A percentile compares a stretch with the other conserved stretches of the same genome.
These are phyloP conservation scores for Lachancea fermentati DNA, from an alignment of 805 yeast genomes.

Conservation along the genomic window DNA sequence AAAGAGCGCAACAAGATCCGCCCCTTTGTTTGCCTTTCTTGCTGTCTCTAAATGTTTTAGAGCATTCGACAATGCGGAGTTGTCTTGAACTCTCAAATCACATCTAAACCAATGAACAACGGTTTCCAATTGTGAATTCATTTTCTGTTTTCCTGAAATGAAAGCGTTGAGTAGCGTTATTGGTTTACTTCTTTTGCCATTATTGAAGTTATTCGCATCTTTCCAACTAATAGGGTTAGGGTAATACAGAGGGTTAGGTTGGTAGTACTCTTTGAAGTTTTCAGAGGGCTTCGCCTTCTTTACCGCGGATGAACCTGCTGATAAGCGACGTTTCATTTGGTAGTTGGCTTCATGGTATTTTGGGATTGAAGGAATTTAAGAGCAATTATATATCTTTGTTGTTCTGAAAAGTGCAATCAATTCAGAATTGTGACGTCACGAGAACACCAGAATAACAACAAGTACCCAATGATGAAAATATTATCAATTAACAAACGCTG, in stretches of 20 bases:
- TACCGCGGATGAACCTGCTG: conserved; percentile 3
- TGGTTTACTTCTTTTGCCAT: conserved; percentile 16
- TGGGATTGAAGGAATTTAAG: background rate
- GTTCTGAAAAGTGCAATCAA: background rate
- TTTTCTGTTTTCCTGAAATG: conserved; percentile 3
- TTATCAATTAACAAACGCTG: no score
- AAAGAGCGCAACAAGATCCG: conserved; percentile 38
- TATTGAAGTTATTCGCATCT: conserved; percentile 19
- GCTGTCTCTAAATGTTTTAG: conserved; percentile 28
- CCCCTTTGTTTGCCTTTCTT: conserved; percentile 10
- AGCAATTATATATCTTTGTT: background rate
- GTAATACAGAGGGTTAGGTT: conserved; percentile 15
- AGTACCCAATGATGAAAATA: no score
- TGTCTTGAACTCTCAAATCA: conserved; percentile 43
- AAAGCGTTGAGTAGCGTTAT: conserved; percentile 11
- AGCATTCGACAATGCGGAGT: conserved; percentile 37
- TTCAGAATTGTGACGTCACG: no score
- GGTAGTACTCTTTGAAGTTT: conserved; percentile 15
- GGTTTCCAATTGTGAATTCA: conserved; percentile 7
- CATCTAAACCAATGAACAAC: conserved; percentile 43
- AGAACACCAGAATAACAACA: no score
- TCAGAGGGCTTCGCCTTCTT: conserved; percentile 8
- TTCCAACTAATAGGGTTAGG: conserved; percentile 15
- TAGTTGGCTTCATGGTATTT: no score
- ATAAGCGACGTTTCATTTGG: conserved; percentile 4